Conservation (phyloP, 2,329 filamentous ascomycete species). For the Xylaria sp. region DNA sequence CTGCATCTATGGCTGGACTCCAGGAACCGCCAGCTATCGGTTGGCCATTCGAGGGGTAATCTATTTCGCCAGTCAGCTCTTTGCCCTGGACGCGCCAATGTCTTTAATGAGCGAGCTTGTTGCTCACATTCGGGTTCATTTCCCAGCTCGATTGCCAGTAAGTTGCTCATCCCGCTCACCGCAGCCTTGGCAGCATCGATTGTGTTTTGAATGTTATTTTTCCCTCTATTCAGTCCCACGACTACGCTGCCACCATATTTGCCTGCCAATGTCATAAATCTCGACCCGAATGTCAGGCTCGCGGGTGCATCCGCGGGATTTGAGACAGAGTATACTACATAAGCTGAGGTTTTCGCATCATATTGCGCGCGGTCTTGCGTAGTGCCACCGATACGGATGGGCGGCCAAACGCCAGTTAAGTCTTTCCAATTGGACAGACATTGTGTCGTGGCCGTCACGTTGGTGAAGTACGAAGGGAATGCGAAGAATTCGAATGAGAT, state of each 20-base stretch:
- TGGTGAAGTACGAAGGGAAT: conserved; percentile 64
- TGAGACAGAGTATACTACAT: conserved; percentile 62
- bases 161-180: conserved; percentile 56
- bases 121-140: conserved; percentile 63
- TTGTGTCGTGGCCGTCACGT: conserved; percentile 60
- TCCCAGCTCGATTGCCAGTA: conserved; percentile 65
- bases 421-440: conserved; percentile 63
- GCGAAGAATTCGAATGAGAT: conserved; percentile 66
- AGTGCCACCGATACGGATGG: conserved; percentile 67
- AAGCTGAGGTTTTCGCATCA: conserved; percentile 55
- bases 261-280: conserved; percentile 61
- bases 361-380: conserved; percentile 66
- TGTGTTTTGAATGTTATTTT: conserved; percentile 64
- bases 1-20: conserved; percentile 51
- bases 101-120: not conserved
- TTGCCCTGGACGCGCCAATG: not conserved
- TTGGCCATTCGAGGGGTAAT: conserved; percentile 50
- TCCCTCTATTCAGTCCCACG: conserved; percentile 63
- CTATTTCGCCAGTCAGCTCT: conserved; percentile 40
- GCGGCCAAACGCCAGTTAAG: conserved; percentile 62
- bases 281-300: conserved; percentile 62
- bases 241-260: conserved; percentile 61
- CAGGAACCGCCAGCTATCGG: conserved; percentile 53
- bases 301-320: conserved; percentile 58
- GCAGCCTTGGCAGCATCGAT: conserved; percentile 61